Base-by-base conservation (phyloP, 148 eudicot genomes). In the Mesembryanthemum crystallinum region DNA sequence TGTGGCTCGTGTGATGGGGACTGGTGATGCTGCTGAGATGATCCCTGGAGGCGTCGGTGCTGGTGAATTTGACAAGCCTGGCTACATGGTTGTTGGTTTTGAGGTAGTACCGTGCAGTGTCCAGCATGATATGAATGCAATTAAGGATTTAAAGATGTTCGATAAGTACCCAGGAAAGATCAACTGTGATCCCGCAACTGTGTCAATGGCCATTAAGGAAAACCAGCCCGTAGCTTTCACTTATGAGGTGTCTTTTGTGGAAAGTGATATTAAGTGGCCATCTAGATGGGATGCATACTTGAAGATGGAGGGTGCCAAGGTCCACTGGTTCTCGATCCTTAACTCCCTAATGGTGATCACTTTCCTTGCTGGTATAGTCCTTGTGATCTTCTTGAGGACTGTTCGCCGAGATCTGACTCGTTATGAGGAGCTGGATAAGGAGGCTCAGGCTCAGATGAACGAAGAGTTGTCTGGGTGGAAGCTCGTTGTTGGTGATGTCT, bases 261-360 rank as follows among this genome's bases (percentile, higher is more conserved):
- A 85, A 76, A 90, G 95, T 75, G 90, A 90, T 68, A 90, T 88
- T 73, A 90, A 87, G 81, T 90, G 95, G 95, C 95, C 92, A 2
- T 90, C 97, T n/a, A 92, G 97, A 76, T 92, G 97, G 94, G 97
- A 92, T 64, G 94, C 97, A 15, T 92, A 92, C 79, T 84, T 92
- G 85, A 92, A 92, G 43, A 92, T 92, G 97, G 97, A 89, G 78
- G 97, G 97, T 65, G 88, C 93, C 17, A 92, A 89, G 82, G 97
- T 92, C 32, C 97, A 92, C 75, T 92, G 97, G 97, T 89, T 92
- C 78, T 92, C 97, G 5, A 92, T 92, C 51, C 82, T 92, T 20
- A 92, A 92, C 79, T 92, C 97, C 30, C 81, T 92, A 6, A 89
- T 92, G 92, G 97, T 92, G 80, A 89, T 89, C 72, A 89, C 90